Conservation (phyloP, 1,139 yeast species). For the Diutina neorugosa region DNA sequence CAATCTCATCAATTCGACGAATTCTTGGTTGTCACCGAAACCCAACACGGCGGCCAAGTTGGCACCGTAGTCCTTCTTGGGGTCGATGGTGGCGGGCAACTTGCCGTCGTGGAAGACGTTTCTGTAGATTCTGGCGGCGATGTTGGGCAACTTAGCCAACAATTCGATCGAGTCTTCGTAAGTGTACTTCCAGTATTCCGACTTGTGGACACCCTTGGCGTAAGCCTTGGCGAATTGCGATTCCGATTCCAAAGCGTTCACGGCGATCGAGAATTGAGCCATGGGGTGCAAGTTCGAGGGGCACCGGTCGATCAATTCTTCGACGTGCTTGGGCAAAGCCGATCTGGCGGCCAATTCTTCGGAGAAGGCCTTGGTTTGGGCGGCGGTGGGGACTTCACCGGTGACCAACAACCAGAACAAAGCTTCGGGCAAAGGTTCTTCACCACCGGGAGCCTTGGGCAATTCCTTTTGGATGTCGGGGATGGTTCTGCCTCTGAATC, state of each 20-base stretch:
- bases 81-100: slow-evolving; percentile 23
- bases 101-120: slow-evolving; percentile 83
- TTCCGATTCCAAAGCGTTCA: slow-evolving; percentile 83
- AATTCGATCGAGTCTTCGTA: slow-evolving; percentile 84
- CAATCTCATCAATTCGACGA: slow-evolving; percentile 83
- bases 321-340: slow-evolving; percentile 74
- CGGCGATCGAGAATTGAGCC: slow-evolving; percentile 94
- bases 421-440: slow-evolving; percentile 83
- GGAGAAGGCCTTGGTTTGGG: slow-evolving; percentile 65
- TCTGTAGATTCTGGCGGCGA: slow-evolving; percentile 91
- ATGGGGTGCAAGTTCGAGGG: slow-evolving; percentile 90
- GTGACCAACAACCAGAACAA: slow-evolving; percentile 86
- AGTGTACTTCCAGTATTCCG: slow-evolving; percentile 85
- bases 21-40: slow-evolving; percentile 66
- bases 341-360: slow-evolving; percentile 82
- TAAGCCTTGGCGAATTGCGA: slow-evolving; percentile 86
- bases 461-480: slow-evolving; percentile 89
- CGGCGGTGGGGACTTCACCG: slow-evolving; percentile 74
- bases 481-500: slow-evolving; percentile 96
- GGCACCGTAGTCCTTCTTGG: slow-evolving; percentile 62
- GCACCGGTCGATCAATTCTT: slow-evolving; percentile 67
- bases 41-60: slow-evolving; percentile 82
- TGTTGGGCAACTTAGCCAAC: slow-evolving; percentile 83
- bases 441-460: slow-evolving; percentile 87
- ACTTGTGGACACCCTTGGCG: slow-evolving; percentile 77